Conservation (phyloP, 257 asterid species). For the Nicotiana noctiflora region DNA sequence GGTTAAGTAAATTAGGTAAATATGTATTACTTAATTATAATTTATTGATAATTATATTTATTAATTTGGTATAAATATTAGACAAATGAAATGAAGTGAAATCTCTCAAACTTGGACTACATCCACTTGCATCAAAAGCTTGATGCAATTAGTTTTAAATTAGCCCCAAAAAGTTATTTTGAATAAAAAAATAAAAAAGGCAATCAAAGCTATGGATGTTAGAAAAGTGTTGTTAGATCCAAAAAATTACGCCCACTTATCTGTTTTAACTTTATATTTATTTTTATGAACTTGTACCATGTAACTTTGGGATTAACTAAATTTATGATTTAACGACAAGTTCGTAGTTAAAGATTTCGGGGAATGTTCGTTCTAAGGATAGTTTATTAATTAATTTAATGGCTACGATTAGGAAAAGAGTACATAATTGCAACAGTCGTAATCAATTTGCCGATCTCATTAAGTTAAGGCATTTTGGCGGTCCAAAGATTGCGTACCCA, state of each 20-base stretch:
- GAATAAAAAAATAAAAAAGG: neutral
- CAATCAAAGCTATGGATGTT: neutral
- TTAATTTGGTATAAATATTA: too few relatives aligned
- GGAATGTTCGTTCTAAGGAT: neutral
- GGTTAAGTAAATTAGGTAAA: too few relatives aligned
- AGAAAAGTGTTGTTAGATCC: neutral
- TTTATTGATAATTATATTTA: too few relatives aligned
- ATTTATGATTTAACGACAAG: neutral
- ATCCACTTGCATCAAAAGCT: too few relatives aligned
- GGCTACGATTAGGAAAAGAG: neutral
- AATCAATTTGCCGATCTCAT: neutral
- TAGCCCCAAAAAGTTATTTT: neutral
- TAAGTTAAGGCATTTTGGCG: neutral
- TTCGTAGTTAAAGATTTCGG: neutral
- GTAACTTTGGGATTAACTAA: constrained; percentile 7
- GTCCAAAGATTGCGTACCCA: neutral
- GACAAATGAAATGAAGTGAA: too few relatives aligned
- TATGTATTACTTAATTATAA: too few relatives aligned
- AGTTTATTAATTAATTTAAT: neutral
- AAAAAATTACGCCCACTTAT: neutral
- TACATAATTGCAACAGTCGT: neutral
- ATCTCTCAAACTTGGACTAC: too few relatives aligned
- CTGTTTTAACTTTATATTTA: neutral
- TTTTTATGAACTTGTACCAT: neutral
- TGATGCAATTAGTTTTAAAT: neutral